Evolutionary conservation across 2,329 filamentous ascomycete species (phyloP).

Genomic region (Paecilomyces sp.): DNA sequence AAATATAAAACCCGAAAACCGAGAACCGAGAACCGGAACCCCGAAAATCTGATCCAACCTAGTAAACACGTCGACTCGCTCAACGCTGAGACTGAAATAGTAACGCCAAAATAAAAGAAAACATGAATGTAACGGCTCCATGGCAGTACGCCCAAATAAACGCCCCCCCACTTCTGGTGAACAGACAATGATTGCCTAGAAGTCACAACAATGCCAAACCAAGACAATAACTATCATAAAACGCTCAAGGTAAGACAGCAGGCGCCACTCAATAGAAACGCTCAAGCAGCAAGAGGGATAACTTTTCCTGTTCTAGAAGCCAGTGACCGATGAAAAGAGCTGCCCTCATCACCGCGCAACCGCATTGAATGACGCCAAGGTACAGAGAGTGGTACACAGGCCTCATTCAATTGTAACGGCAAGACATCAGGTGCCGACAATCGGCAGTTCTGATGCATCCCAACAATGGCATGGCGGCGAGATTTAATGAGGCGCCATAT

Average conservation of each 20-base stretch:
- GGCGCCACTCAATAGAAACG: not conserved
- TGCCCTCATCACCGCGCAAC: not conserved
- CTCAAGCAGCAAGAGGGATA: not conserved
- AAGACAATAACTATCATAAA: not conserved
- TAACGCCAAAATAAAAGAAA: not conserved
- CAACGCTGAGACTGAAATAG: not conserved
- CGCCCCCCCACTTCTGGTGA: not conserved
- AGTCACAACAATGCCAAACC: not conserved
- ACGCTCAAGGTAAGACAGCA: not conserved
- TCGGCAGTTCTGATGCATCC: not conserved
- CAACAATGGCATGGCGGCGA: not conserved
- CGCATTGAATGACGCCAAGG: not conserved
- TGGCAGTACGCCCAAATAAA: not conserved
- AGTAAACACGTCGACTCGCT: not conserved
- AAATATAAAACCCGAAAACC: not conserved
- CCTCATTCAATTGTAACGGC: not conserved
- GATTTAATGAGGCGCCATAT: not conserved
- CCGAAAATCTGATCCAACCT: not conserved
- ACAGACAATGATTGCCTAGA: not conserved
- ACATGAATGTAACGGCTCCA: not conserved
- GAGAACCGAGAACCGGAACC: not conserved
- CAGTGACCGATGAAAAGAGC: not conserved
- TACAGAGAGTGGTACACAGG: not conserved
- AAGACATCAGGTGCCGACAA: not conserved
- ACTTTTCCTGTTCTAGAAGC: not conserved